Base-by-base conservation (phyloP, 768 basidiomycete genomes). In the Hypholoma sublateritium region DNA sequence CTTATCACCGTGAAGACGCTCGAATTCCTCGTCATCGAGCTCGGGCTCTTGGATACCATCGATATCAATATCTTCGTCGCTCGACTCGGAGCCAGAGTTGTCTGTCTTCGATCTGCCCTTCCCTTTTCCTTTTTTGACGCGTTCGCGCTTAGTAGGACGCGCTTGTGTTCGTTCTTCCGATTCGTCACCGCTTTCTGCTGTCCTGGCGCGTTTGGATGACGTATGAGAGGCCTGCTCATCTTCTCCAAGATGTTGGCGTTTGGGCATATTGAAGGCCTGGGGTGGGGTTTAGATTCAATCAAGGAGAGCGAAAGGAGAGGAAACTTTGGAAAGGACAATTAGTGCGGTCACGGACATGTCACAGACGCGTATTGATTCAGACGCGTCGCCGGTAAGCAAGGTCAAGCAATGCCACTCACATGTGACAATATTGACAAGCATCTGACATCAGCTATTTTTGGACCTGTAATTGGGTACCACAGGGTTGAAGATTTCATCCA, bases 11-110 rank as follows among this genome's bases (percentile, higher is more conserved):
- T 87, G 75, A 47, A 83, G 77, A 56, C 81, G 78, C 59, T 91
- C 89, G 56, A 89, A 86, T 65, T 77, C 73, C 59, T 83, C 81
- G 53, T 89, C 87, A n/a, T 83, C 82, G 32, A 80, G 80, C 55
- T 84, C 81, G 50, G 78, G 71, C 9, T 75, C 76, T 21, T 61
- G 65, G 4, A 72, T 72, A 32, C 72, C 72, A n/a, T 62, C 62
- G 22, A 71, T 70, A 37, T 66, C 69, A 1, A 67, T 70, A 4
- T 66, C 61, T 13, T 65, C 71, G 25, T 65, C 60, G 13, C 57
- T 67, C 42, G 59, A 72, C 50, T 67, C 64, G 19, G 69, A 71
- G 14, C 72, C 69, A 34, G 69, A 71, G 43, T 72, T 68, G 13
- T 65, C 71, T 19, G 65, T 68, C 25, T 62, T 65, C 21, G 70